Percentiles rank a stretch among this genome's conserved stretches.
phyloP scores from a whole-genome alignment of 225 moss, liverwort and hornwort genomes.

The Climacium dendroides region DNA sequence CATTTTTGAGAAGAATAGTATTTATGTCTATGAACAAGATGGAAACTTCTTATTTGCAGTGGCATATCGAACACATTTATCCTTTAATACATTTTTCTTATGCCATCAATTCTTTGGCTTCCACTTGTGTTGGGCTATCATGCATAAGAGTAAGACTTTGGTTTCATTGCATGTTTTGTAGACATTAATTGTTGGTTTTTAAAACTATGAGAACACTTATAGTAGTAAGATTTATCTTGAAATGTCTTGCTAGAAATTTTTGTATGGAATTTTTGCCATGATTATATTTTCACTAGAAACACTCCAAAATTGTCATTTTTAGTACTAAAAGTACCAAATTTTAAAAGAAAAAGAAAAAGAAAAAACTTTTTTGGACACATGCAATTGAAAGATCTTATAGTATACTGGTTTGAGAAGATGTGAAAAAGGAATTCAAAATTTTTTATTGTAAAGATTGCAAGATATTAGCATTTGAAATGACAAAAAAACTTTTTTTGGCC shows the following conservation, averaged over 20 bases:
- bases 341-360: no score
- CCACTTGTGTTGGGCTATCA: neutral
- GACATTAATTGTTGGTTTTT: neutral
- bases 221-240: neutral
- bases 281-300: no score
- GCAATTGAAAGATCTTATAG: no score
- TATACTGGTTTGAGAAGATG: no score
- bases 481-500: no score
- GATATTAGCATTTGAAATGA: no score
- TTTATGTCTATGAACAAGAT: neutral
- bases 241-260: neutral
- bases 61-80: neutral
- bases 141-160: neutral
- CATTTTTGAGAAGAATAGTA: neutral
- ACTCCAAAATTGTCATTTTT: no score
- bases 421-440: no score
- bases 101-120: neutral
- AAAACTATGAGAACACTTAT: neutral
- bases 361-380: no score
- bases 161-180: neutral
- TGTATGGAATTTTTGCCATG: neutral
- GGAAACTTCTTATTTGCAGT: neutral
- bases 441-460: no score
- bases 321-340: no score
- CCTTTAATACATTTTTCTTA: neutral